phyloP scores from a whole-genome alignment of 1,284 basidiomycete genomes.

The Exobasidium cylindrosporum region DNA sequence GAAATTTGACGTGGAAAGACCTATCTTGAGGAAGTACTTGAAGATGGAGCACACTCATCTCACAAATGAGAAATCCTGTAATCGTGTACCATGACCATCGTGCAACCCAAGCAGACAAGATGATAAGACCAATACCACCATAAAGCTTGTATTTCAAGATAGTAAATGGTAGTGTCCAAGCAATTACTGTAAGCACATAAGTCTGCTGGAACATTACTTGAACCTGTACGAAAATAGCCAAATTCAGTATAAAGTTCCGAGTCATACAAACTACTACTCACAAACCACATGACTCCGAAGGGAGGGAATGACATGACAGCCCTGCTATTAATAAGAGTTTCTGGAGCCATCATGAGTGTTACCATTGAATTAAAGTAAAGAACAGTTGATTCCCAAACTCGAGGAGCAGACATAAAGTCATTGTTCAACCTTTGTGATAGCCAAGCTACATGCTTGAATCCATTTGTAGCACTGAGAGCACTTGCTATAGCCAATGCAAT shows the following conservation, averaged over 20 bases:
- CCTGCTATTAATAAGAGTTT: slow-evolving; percentile 20
- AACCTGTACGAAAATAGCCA: slow-evolving; percentile 15
- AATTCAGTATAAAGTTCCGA: no score
- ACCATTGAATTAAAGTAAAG: slow-evolving; percentile 38
- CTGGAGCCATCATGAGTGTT: slow-evolving; percentile 29
- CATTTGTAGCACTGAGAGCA: slow-evolving; percentile 23
- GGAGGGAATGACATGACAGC: slow-evolving; percentile 28
- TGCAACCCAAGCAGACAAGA: slow-evolving; percentile 40
- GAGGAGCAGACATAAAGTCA: slow-evolving; percentile 17
- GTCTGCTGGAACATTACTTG: slow-evolving; percentile 31
- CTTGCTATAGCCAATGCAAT: slow-evolving; percentile 29
- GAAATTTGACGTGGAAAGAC: neutral
- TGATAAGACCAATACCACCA: slow-evolving; percentile 26
- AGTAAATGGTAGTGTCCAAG: slow-evolving; percentile 31
- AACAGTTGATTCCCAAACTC: slow-evolving; percentile 16
- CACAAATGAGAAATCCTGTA: slow-evolving; percentile 37
- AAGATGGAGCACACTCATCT: slow-evolving; percentile 27
- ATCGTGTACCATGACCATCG: slow-evolving; percentile 41
- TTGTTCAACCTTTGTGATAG: slow-evolving; percentile 1
- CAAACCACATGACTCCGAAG: slow-evolving; percentile 31
- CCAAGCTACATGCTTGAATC: slow-evolving; percentile 27
- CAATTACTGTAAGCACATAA: slow-evolving; percentile 32
- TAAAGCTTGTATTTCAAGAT: slow-evolving; percentile 33
- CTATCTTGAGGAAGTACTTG: neutral
- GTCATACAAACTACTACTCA: no score